phyloP scores from a whole-genome alignment of 1,284 basidiomycete genomes.

The Ustilago xerochloae region DNA sequence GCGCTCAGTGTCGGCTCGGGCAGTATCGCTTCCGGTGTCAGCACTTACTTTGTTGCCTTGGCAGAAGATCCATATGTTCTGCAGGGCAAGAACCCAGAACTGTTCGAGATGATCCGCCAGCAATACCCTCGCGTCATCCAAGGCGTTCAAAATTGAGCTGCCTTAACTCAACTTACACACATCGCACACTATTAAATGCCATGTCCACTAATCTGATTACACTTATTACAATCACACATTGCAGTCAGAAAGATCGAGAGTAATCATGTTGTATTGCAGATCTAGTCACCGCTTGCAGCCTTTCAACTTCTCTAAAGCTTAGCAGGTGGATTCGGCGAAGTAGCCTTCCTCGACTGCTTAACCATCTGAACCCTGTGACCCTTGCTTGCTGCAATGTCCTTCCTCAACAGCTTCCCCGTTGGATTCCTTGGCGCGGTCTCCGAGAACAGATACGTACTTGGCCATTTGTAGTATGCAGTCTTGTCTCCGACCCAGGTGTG shows the following conservation, averaged over 20 bases:
- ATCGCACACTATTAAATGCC: not conserved
- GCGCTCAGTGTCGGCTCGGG: conserved; percentile 65
- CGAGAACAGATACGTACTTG: conserved; percentile 39
- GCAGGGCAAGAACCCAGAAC: conserved; percentile 51
- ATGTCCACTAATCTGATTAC: not conserved
- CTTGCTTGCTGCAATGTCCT: conserved; percentile 31
- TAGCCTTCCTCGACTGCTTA: conserved; percentile 24
- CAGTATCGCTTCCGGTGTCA: conserved; percentile 64
- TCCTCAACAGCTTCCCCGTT: conserved; percentile 46
- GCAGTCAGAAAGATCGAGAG: too few relatives aligned
- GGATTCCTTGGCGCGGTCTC: conserved; percentile 32
- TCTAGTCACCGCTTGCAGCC: too few relatives aligned
- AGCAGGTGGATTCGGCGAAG: conserved; percentile 6
- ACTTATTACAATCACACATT: not conserved
- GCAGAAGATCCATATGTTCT: conserved; percentile 58
- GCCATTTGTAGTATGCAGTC: conserved; percentile 55
- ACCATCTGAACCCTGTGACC: conserved; percentile 29
- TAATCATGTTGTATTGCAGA: too few relatives aligned
- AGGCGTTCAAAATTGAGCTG: conserved; percentile 36
- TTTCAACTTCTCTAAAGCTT: conserved; percentile 18
- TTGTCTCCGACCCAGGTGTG: conserved; percentile 44
- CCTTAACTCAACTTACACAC: not conserved
- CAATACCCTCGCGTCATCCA: conserved; percentile 68
- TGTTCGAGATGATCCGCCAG: conserved; percentile 58
- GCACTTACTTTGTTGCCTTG: conserved; percentile 68